phyloP scores from a whole-genome alignment of 305 asterid genomes.

The Petunia hybrid region DNA sequence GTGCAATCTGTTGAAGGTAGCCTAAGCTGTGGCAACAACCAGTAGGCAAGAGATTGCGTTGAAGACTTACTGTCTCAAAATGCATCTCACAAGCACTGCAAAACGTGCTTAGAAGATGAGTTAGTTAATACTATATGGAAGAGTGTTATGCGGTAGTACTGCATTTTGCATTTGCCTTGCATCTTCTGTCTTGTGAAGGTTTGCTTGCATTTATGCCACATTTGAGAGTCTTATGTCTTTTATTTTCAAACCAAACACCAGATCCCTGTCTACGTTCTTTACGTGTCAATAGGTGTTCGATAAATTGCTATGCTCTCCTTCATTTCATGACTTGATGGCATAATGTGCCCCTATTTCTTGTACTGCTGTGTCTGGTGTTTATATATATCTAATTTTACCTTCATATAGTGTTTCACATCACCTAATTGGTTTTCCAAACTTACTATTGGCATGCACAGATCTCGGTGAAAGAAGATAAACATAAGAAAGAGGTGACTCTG shows the following conservation, averaged over 20 bases:
- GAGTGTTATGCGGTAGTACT: constrained; percentile 2
- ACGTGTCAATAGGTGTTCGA: background rate
- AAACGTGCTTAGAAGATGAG: background rate
- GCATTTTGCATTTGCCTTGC: background rate
- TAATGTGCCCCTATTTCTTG: constrained; percentile 27
- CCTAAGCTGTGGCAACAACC: background rate
- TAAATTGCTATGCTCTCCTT: background rate
- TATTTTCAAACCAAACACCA: background rate
- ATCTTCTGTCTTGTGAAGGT: constrained; percentile 24
- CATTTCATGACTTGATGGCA: constrained; percentile 19
- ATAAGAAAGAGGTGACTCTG: constrained; percentile 76
- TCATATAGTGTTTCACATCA: constrained; percentile 20
- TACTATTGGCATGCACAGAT: constrained; percentile 63
- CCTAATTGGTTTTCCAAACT: constrained; percentile 31
- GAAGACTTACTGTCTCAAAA: background rate
- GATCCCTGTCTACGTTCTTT: background rate
- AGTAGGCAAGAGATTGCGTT: constrained; percentile 12
- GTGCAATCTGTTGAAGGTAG: constrained; percentile 10
- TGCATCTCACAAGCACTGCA: background rate
- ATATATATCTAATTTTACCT: constrained; percentile 15
- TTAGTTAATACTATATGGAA: background rate
- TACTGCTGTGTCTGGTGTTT: constrained; percentile 13
- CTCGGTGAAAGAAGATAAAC: constrained; percentile 88
- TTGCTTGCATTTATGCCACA: constrained; percentile 21
- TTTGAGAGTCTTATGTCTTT: background rate